Evolutionary conservation across 306 rosid species (phyloP).

Genomic region (Medicago ruthenica): DNA sequence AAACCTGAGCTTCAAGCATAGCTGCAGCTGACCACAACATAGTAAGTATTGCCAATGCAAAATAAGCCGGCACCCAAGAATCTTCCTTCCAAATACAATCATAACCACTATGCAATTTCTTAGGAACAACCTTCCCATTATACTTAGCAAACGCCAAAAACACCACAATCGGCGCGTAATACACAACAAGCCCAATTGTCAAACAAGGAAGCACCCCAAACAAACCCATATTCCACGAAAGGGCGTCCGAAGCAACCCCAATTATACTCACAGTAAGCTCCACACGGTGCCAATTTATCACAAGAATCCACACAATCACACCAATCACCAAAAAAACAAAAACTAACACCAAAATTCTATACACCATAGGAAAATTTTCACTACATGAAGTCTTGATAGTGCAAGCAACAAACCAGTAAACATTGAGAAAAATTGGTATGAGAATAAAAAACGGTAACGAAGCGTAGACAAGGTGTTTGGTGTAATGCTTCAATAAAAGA

Average conservation of each 20-base stretch:
- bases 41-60: conserved; percentile 80
- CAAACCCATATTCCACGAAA: conserved; percentile 69
- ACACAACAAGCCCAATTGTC: conserved; percentile 62
- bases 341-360: conserved; percentile 64
- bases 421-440: conserved; percentile 75
- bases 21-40: conserved; percentile 85
- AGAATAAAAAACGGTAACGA: conserved; percentile 69
- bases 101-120: conserved; percentile 51
- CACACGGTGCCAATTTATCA: conserved; percentile 81
- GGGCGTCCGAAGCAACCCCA: conserved; percentile 78
- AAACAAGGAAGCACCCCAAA: conserved; percentile 68
- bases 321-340: conserved; percentile 70
- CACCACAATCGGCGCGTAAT: conserved; percentile 73
- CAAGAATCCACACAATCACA: conserved; percentile 76
- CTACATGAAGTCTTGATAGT: conserved; percentile 66
- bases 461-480: conserved; percentile 81
- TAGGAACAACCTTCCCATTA: conserved; percentile 66
- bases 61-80: conserved; percentile 90
- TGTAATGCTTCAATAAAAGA: conserved; percentile 70
- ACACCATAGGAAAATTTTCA: conserved; percentile 65
- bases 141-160: conserved; percentile 78
- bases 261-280: conserved; percentile 83
- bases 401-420: conserved; percentile 94
- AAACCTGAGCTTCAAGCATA: conserved; percentile 84
- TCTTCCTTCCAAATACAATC: conserved; percentile 88